A percentile compares a stretch with the other conserved stretches of the same genome.
Conservation (phyloP, 495 filamentous ascomycete species). For the Neurospora sp. region DNA sequence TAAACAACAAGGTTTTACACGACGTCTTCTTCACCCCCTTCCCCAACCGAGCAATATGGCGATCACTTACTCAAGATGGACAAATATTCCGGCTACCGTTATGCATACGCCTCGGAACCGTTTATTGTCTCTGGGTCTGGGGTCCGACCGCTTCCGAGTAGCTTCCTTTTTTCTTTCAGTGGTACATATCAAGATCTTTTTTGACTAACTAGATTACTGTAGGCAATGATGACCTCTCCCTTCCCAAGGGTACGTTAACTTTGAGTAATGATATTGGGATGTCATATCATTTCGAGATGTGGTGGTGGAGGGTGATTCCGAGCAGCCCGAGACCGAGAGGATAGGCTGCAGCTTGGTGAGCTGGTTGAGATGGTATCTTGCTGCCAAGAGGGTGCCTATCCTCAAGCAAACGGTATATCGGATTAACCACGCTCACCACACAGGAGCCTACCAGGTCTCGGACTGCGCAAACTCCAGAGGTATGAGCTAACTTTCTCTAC, state of each 20-base stretch:
- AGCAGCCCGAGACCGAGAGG: neutral
- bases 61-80: neutral
- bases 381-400: neutral
- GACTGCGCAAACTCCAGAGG: neutral
- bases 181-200: neutral
- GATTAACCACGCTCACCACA: neutral
- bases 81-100: neutral
- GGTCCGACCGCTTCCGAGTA: neutral
- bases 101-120: neutral
- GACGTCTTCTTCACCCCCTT: neutral
- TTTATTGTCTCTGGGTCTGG: neutral
- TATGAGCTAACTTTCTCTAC: slow-evolving; percentile 3
- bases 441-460: neutral
- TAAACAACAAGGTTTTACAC: neutral
- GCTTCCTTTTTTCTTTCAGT: neutral
- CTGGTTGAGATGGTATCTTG: neutral
- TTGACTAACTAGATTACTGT: slow-evolving; percentile 14
- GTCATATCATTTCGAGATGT: neutral
- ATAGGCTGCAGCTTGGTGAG: neutral
- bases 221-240: slow-evolving; percentile 87
- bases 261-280: neutral
- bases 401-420: neutral
- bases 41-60: neutral
- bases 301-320: neutral
- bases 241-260: slow-evolving; percentile 69